These are phyloP conservation scores for Neurospora hispaniola DNA, from an alignment of 495 filamentous ascomycete genomes.

Conservation along the genomic window DNA sequence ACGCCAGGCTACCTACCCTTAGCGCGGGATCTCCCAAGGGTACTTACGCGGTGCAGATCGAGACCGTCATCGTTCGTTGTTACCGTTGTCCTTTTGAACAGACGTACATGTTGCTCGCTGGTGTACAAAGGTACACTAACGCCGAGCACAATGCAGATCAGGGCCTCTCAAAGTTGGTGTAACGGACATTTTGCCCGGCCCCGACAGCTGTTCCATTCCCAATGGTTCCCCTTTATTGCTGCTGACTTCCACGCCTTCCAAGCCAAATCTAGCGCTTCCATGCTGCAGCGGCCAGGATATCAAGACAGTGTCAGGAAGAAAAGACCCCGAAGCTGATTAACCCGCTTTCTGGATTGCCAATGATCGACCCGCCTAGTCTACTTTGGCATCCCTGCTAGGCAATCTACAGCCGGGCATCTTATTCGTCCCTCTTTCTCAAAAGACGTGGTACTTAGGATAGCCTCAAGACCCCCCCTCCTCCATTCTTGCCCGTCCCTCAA, in stretches of 20 bases:
- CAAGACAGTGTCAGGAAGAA: background rate
- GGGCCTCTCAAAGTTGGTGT: background rate
- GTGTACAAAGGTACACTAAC: background rate
- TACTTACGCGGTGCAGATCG: background rate
- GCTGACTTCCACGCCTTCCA: background rate
- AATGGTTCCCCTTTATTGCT: background rate
- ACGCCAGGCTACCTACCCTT: background rate
- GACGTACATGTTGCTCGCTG: background rate
- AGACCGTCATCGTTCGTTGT: background rate
- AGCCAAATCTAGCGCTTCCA: slow-evolving; percentile 3
- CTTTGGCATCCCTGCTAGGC: slow-evolving; percentile 19
- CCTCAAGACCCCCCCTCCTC: slow-evolving; percentile 3
- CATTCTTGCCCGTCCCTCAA: slow-evolving; percentile 9
- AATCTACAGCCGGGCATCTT: slow-evolving; percentile 16
- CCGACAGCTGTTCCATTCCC: background rate
- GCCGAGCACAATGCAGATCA: background rate
- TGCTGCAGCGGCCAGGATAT: background rate
- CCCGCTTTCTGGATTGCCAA: slow-evolving; percentile 21
- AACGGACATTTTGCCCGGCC: background rate
- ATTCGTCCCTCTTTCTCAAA: slow-evolving; percentile 5
- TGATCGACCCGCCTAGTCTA: slow-evolving; percentile 10
- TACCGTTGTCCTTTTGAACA: background rate
- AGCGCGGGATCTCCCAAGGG: background rate
- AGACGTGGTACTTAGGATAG: slow-evolving; percentile 11
- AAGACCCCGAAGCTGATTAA: slow-evolving; percentile 9